phyloP scores from a whole-genome alignment of 345 rosid species.

The Rhizophora mangle region DNA sequence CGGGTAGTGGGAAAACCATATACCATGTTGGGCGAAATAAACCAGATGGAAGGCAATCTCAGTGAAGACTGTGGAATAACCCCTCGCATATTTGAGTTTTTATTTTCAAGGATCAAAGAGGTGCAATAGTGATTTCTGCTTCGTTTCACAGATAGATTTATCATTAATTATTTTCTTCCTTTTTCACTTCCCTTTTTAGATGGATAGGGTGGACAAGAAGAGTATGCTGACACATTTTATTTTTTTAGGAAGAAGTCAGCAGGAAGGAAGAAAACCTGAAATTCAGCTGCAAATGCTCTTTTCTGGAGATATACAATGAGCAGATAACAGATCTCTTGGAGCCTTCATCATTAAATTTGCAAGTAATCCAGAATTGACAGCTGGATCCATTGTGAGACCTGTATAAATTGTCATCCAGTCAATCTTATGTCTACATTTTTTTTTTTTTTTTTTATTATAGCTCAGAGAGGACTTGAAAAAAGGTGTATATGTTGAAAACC shows the following conservation, averaged over 20 bases:
- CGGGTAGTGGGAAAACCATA: constrained; percentile 99
- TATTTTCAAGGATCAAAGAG: constrained; percentile 71
- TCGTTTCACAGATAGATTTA: not conserved
- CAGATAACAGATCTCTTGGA: constrained; percentile 90
- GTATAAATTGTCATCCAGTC: constrained; percentile 7
- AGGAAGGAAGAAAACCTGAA: constrained; percentile 69
- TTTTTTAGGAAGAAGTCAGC: constrained; percentile 70
- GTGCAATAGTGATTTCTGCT: constrained; percentile 26
- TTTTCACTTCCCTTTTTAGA: not conserved
- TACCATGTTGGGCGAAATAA: constrained; percentile 91
- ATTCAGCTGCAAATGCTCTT: constrained; percentile 88
- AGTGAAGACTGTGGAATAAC: constrained; percentile 78
- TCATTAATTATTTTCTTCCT: not conserved
- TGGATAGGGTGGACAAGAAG: not conserved
- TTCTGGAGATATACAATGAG: constrained; percentile 91
- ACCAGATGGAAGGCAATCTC: constrained; percentile 47
- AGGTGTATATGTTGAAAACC: constrained; percentile 90
- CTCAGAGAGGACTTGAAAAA: constrained; percentile 88
- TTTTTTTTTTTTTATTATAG: constrained; percentile 39
- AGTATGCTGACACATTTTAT: constrained; percentile 12
- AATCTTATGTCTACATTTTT: constrained; percentile 28
- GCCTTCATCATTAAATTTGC: constrained; percentile 81
- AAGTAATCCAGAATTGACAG: constrained; percentile 42
- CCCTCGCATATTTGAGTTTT: constrained; percentile 74
- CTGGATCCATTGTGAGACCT: constrained; percentile 11